Evolutionary conservation across 2,329 filamentous ascomycete genomes (phyloP).

Genomic region (Neoscytalidium dimidiatum): DNA sequence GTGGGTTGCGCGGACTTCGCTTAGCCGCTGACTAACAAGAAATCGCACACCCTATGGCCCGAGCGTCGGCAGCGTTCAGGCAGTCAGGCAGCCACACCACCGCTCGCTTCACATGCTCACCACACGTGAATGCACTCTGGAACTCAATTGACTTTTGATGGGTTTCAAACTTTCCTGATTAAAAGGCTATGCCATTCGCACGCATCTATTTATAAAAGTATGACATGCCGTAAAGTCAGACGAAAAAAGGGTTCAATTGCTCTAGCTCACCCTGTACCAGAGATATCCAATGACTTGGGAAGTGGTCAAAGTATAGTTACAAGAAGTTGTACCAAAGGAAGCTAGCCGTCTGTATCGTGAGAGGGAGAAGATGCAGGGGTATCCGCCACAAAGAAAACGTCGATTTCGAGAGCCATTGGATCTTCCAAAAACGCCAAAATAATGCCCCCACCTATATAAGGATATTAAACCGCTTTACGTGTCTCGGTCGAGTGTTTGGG

Average conservation of each 20-base stretch:
- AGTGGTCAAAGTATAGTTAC: not conserved
- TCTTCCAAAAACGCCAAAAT: not conserved
- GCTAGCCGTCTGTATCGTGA: not conserved
- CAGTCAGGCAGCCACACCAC: not conserved
- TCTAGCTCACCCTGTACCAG: no score
- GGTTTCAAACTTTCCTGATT: no score
- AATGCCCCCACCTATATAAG: not conserved
- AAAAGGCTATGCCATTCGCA: no score
- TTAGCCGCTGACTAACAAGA: slow-evolving; percentile 29
- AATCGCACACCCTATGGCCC: not conserved
- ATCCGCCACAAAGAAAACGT: not conserved
- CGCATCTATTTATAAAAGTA: no score
- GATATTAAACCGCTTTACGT: not conserved
- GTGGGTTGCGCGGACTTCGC: slow-evolving; percentile 26
- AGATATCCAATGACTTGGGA: not conserved
- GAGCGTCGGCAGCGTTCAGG: not conserved
- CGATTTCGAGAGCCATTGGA: not conserved
- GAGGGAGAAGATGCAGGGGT: not conserved
- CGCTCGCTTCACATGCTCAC: not conserved
- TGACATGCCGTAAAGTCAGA: no score
- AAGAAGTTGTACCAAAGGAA: not conserved
- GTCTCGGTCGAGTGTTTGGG: not conserved
- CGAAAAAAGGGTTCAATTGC: no score
- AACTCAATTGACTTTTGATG: no score
- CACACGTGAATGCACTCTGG: no score